Percentiles rank a stretch among this genome's conserved stretches.
These are phyloP conservation scores for Cercospora janseana DNA, from an alignment of 2,329 filamentous ascomycete genomes.

Conservation along the genomic window DNA sequence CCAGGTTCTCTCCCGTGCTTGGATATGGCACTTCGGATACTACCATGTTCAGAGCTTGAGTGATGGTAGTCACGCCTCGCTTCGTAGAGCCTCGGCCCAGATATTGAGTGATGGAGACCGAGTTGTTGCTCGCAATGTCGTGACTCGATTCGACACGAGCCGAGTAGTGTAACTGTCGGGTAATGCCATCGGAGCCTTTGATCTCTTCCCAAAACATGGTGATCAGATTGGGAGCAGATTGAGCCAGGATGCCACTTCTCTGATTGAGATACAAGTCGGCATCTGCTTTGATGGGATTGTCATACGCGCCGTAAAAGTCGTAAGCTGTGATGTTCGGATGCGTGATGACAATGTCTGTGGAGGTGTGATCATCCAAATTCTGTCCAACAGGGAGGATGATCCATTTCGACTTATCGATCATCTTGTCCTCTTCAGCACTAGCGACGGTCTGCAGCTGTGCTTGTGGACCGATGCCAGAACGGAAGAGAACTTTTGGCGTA, in stretches of 20 bases:
- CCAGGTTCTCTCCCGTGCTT: constrained; percentile 56
- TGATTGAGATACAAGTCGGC: constrained; percentile 44
- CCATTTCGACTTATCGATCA: constrained; percentile 49
- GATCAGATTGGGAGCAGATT: constrained; percentile 65
- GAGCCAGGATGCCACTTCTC: constrained; percentile 60
- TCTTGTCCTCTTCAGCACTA: constrained; percentile 46
- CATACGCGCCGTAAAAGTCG: constrained; percentile 63
- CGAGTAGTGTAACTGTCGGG: constrained; percentile 65
- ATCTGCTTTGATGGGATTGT: constrained; percentile 44
- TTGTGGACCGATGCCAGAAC: constrained; percentile 61
- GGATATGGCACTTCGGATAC: constrained; percentile 62
- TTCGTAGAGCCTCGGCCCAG: constrained; percentile 64
- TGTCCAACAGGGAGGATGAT: constrained; percentile 54
- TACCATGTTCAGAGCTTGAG: constrained; percentile 55
- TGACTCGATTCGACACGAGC: constrained; percentile 60
- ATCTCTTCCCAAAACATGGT: constrained; percentile 63
- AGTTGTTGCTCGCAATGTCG: constrained; percentile 41
- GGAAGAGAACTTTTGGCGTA: constrained; percentile 63
- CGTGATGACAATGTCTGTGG: constrained; percentile 54
- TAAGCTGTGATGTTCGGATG: constrained; percentile 59
- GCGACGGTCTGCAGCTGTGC: constrained; percentile 52
- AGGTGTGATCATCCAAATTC: constrained; percentile 56
- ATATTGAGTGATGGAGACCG: constrained; percentile 53
- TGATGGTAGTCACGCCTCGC: constrained; percentile 61
- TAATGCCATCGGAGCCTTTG: constrained; percentile 56